phyloP scores from a whole-genome alignment of 2,329 filamentous ascomycete genomes.

The Hysterium pulicare region DNA sequence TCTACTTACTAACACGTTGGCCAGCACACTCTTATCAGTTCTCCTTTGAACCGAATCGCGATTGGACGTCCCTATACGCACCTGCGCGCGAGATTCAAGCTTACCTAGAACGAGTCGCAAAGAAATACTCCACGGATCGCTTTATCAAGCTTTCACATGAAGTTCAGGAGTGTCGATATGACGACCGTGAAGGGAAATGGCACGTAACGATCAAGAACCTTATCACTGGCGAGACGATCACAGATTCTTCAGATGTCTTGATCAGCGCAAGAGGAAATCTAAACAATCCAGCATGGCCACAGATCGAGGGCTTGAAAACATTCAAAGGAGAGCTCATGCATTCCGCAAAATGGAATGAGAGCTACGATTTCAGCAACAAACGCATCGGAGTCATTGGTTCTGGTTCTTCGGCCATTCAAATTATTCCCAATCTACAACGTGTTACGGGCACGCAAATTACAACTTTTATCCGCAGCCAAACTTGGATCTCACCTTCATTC shows the following conservation, averaged over 20 bases:
- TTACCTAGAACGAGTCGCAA: conserved; percentile 32
- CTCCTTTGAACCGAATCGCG: conserved; percentile 41
- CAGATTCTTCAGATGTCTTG: conserved; percentile 27
- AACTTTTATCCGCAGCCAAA: conserved; percentile 33
- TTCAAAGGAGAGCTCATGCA: conserved; percentile 37
- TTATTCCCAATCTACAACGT: conserved; percentile 38
- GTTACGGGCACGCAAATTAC: conserved; percentile 26
- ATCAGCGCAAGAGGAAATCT: conserved; percentile 31
- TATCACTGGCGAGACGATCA: conserved; percentile 21
- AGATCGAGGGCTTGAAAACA: conserved; percentile 27
- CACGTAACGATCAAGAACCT: conserved; percentile 33
- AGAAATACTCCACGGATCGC: conserved; percentile 36
- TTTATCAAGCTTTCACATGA: conserved; percentile 37
- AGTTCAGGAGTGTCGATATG: conserved; percentile 31
- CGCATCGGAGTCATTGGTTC: conserved; percentile 34
- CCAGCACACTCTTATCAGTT: conserved; percentile 40
- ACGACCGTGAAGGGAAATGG: conserved; percentile 35
- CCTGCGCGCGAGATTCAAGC: conserved; percentile 38
- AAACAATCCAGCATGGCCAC: conserved; percentile 31
- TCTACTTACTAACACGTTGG: not conserved
- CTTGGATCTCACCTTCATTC: conserved; percentile 36
- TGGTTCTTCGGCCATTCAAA: conserved; percentile 40
- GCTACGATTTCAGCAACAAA: conserved; percentile 32
- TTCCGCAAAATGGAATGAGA: conserved; percentile 33
- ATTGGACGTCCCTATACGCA: conserved; percentile 42